A percentile compares a stretch with the other conserved stretches of the same genome.
phyloP scores from a whole-genome alignment of 2,329 filamentous ascomycete species.

The Alternaria longipes region DNA sequence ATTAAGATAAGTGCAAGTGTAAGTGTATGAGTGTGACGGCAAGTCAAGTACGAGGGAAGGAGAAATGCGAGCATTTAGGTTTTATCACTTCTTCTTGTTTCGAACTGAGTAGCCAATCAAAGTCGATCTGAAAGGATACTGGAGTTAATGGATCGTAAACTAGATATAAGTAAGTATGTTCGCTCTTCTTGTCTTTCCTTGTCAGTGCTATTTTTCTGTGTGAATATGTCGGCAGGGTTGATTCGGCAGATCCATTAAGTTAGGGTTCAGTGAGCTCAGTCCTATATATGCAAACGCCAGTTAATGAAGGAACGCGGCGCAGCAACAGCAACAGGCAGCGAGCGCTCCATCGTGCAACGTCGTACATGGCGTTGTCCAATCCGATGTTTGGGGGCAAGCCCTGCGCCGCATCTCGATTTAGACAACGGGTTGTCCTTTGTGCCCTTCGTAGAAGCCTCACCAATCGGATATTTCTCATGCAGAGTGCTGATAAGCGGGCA shows the following conservation, averaged over 20 bases:
- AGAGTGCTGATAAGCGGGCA: background rate
- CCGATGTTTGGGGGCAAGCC: background rate
- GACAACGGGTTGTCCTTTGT: background rate
- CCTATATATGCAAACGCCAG: background rate
- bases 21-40: background rate
- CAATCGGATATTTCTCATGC: background rate
- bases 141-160: background rate
- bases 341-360: background rate
- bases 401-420: conserved; percentile 5
- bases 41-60: conserved; percentile 1
- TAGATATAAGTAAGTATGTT: background rate
- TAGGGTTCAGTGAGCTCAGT: background rate
- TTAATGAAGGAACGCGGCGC: conserved; percentile 1
- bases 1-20: background rate
- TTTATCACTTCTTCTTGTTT: background rate
- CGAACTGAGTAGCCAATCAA: background rate
- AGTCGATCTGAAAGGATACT: background rate
- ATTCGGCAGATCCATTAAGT: background rate
- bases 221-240: background rate
- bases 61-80: conserved; percentile 1
- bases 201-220: background rate
- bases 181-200: background rate
- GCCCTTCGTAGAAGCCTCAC: background rate
- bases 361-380: conserved; percentile 5
- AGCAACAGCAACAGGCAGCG: background rate